Percentiles rank a stretch among this genome's conserved stretches.
Evolutionary conservation across 164 flowering plant genomes (phyloP).

Genomic region (Chimonanthus salicifolius): DNA sequence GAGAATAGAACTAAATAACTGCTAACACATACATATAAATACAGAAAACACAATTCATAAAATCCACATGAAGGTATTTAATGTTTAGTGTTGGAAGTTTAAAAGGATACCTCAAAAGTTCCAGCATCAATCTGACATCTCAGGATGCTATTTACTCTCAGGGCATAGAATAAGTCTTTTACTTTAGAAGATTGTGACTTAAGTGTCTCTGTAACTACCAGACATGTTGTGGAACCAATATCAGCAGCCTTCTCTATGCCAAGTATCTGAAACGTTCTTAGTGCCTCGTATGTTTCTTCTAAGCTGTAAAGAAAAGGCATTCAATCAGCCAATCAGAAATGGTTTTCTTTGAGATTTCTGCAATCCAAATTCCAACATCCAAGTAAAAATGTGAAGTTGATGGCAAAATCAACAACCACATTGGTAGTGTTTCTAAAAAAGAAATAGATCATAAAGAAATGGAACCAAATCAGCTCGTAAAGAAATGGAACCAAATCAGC

Average conservation of each 20-base stretch:
- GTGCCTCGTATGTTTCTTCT: slow-evolving; percentile 79
- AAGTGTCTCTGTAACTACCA: slow-evolving; percentile 38
- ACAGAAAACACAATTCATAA: not conserved
- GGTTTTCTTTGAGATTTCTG: not conserved
- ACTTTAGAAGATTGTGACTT: slow-evolving; percentile 44
- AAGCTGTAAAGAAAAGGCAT: slow-evolving; percentile 37
- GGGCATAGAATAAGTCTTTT: slow-evolving; percentile 61
- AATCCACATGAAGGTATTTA: not conserved
- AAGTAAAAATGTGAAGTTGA: not conserved
- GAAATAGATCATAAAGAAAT: not conserved
- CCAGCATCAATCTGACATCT: slow-evolving; percentile 49
- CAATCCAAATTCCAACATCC: not conserved
- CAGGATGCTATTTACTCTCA: slow-evolving; percentile 50
- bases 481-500: not conserved
- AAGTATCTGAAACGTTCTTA: slow-evolving; percentile 68
- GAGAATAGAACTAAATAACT: not conserved
- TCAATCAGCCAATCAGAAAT: slow-evolving; percentile 3
- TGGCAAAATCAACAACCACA: not conserved
- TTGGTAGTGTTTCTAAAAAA: not conserved
- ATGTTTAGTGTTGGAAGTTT: not conserved
- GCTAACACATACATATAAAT: not conserved
- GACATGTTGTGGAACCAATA: slow-evolving; percentile 39
- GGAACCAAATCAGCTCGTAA: not conserved
- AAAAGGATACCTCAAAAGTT: slow-evolving; percentile 49
- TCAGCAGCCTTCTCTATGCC: slow-evolving; percentile 49